These are phyloP conservation scores for Raffaelea ambrosiae DNA, from an alignment of 2,329 filamentous ascomycete species.

Conservation along the genomic window DNA sequence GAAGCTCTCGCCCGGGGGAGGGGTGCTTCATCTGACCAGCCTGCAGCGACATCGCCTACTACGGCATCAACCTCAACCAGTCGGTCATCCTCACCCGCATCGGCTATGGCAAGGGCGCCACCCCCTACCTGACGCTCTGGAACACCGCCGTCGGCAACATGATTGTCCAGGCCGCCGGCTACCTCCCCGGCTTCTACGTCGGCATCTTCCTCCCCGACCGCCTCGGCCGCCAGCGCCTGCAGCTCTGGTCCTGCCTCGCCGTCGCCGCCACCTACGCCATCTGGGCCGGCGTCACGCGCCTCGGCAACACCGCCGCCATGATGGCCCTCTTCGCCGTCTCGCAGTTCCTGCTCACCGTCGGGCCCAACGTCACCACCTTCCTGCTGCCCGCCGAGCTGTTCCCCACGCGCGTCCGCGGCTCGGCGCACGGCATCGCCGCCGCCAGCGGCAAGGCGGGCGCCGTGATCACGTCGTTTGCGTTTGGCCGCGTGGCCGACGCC, in stretches of 20 bases:
- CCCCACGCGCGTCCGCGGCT: conserved; percentile 31
- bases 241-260: conserved; percentile 35
- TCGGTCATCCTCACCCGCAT: conserved; percentile 50
- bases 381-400: conserved; percentile 41
- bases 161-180: conserved; percentile 54
- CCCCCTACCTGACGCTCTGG: conserved; percentile 48
- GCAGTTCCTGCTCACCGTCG: conserved; percentile 38
- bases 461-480: conserved; percentile 27
- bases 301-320: conserved; percentile 26
- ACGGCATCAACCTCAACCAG: conserved; percentile 52
- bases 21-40: too few relatives aligned
- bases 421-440: conserved; percentile 39
- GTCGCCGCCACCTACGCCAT: conserved; percentile 36
- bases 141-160: conserved; percentile 56
- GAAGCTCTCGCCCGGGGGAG: too few relatives aligned
- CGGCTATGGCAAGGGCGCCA: conserved; percentile 45
- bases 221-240: conserved; percentile 55
- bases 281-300: conserved; percentile 32
- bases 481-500: not conserved
- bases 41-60: conserved; percentile 41
- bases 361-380: conserved; percentile 31
- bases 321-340: conserved; percentile 37
- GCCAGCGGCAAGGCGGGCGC: conserved; percentile 50
- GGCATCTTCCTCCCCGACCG: conserved; percentile 30
- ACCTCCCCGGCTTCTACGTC: conserved; percentile 60